Evolutionary conservation across 1,139 yeast genomes (phyloP), one percentile per base, ranked within the genome.

Genomic region (Scheffersomyces titani): DNA sequence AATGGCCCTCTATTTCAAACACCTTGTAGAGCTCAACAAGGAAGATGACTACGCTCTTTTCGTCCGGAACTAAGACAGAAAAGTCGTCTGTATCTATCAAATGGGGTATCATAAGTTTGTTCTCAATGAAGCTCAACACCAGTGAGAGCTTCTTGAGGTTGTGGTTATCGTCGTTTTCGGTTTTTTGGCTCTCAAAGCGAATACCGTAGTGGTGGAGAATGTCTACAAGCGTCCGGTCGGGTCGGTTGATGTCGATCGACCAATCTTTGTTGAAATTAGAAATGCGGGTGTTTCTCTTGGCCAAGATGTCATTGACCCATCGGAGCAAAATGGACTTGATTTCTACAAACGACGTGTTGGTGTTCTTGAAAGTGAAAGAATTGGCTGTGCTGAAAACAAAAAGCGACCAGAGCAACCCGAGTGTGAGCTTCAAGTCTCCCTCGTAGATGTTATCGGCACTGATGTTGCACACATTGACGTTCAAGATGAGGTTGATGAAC

Each of bases 361-460:
- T 81, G 56, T 78, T 78, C n/a, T 75, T 70, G 47, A 78, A 70
- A 13, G 53, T 22, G 52, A 48, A 57, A 6, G 73, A 65, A 7
- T 88, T 77, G n/a, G 73, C 62, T 6, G 88, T 78, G 60, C 82
- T 82, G 57, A 83, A 76, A 47, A 85, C 68, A 63, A 85, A 85
- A 52, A 87, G 68, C 47, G 84, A 78, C 93, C 93, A 88, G 11
- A 88, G 70, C 51, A 88, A 73, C 1, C 92, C 92, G 61, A 88
- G 70, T n/a, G 85, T 83, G 51, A 87, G 71, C 66, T 88, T 88
- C 54, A 78, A 69, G 65, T 88, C 84, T 1, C 90, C 89, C 52
- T 86, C 90, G 22, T 83, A 78, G 21, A 88, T 81, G 68, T 87
- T 89, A 54, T 86, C 90, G n/a, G 91, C 85, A 24, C 89, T 87